Evolutionary conservation across 805 yeast species (phyloP).

Genomic region (Metschnikowia santaceciliae): DNA sequence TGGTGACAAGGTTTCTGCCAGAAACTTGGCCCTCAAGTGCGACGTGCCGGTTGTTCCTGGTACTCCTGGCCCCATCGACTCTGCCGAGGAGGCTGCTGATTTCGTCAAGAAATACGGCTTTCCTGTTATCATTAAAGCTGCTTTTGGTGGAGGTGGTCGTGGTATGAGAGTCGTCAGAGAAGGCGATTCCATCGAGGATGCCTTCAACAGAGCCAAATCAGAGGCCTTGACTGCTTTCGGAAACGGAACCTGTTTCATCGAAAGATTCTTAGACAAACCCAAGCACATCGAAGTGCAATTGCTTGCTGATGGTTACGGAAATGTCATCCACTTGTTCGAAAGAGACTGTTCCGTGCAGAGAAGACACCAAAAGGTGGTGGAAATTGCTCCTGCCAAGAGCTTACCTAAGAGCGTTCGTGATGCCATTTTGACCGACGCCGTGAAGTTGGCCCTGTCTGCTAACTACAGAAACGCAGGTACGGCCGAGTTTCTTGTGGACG

Average conservation of each 20-base stretch:
- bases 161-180: constrained; percentile 99
- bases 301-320: constrained; percentile 90
- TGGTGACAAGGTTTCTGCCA: constrained; percentile 95
- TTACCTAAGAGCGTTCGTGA: constrained; percentile 80
- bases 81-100: constrained; percentile 68
- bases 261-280: constrained; percentile 90
- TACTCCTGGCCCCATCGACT: constrained; percentile 92
- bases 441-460: constrained; percentile 80
- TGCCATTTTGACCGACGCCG: constrained; percentile 92
- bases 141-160: constrained; percentile 99
- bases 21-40: constrained; percentile 76
- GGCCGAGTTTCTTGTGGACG: constrained; percentile 93
- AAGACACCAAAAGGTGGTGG: constrained; percentile 98
- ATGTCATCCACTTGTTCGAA: constrained; percentile 92
- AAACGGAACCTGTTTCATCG: constrained; percentile 96
- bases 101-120: constrained; percentile 84
- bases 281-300: constrained; percentile 97
- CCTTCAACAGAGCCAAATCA: constrained; percentile 87
- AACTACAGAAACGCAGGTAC: constrained; percentile 97
- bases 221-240: constrained; percentile 97
- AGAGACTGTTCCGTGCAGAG: constrained; percentile 99
- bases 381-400: constrained; percentile 95
- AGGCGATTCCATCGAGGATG: constrained; percentile 89
- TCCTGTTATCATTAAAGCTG: constrained; percentile 98
- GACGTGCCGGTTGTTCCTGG: constrained; percentile 96